Evolutionary conservation across 371 early-diverging fungal species (phyloP), one percentile per base, ranked within the genome.

Genomic region (Funneliformis caledonium): DNA sequence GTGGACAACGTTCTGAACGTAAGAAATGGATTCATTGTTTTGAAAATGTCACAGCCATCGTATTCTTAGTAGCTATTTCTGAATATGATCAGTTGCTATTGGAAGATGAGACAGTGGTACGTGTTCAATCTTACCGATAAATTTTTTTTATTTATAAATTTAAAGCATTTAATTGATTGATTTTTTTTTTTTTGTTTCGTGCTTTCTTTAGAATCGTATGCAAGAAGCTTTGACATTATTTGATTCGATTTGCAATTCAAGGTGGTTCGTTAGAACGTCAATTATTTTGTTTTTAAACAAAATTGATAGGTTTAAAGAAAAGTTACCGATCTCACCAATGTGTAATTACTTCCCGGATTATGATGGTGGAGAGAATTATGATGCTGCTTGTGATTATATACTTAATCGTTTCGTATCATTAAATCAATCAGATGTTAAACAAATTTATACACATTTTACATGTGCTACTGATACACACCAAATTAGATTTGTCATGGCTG

Each of bases 401-500:
- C 87, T 94, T 47, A 89, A 92, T 81, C 93, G 93, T 64, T 97
- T 97, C 84, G 90, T 95, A 50, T 88, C 91, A 42, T 85, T 97
- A 62, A 95, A 95, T 85, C 89, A 94, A 83, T 91, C 93, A 7
- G 94, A 94, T 45, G 85, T 89, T 70, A 97, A 95, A 86, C 95
- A 95, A 85, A 92, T 96, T 75, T 96, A 96, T 86, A 91, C 96
- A 70, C 97, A 97, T 87, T 96, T 96, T 83, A 98, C 98, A 14
- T 97, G 97, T 83, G 98, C 98, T 4, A 98, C 98, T 11, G 98
- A 98, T 86, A 98, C 98, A n/a, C 92, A 92, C 64, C 97, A 98
- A 87, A 96, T 98, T 82, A 94, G 93, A 85, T 95, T 95, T 84
- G 98, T 98, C 82, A 96, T 97, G 95, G 93, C 95, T 6, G 96